These are phyloP conservation scores for Gossypium bickii DNA, from an alignment of 345 rosid genomes.

Conservation along the genomic window DNA sequence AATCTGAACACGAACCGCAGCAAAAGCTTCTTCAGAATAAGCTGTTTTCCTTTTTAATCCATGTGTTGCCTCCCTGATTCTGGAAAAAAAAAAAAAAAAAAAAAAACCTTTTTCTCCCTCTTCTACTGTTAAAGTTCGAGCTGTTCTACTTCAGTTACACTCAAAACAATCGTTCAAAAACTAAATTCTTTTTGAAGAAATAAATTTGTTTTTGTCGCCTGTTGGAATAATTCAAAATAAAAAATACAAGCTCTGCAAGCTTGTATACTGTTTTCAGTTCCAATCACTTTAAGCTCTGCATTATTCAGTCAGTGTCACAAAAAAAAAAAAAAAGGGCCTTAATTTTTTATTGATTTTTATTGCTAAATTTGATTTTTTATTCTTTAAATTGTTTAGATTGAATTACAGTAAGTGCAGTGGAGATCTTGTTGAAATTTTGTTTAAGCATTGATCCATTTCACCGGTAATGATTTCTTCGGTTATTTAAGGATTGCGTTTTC, in stretches of 20 bases:
- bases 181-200: not conserved
- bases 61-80: conserved; percentile 10
- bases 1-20: conserved; percentile 3
- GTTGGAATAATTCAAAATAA: not conserved
- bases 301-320: not conserved
- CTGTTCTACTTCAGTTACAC: conserved; percentile 23
- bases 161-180: conserved; percentile 4
- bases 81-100: not conserved
- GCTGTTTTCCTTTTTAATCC: not conserved
- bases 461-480: conserved; percentile 1
- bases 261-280: too few relatives aligned
- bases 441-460: not conserved
- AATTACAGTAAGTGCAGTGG: not conserved
- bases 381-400: not conserved
- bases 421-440: conserved; percentile 1
- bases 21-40: not conserved
- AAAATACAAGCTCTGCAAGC: not conserved
- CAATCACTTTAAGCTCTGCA: not conserved
- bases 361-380: not conserved
- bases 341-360: not conserved
- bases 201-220: not conserved
- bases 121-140: not conserved
- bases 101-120: not conserved
- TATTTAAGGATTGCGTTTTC: not conserved
- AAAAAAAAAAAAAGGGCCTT: not conserved